phyloP scores from a whole-genome alignment of 202 grass and related monocot species.

The Panicum virgatum region DNA sequence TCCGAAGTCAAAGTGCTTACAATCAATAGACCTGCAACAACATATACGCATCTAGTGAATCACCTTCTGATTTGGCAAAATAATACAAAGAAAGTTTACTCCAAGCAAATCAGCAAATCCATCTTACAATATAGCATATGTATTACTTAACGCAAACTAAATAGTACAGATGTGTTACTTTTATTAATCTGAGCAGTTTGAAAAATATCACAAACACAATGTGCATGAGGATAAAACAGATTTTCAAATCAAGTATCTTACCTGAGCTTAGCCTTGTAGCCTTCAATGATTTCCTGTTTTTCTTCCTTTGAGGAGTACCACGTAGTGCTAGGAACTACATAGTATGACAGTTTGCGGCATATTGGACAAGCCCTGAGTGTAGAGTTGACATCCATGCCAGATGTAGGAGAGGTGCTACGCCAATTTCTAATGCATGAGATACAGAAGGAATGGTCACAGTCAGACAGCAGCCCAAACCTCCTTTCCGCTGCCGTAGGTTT shows the following conservation, averaged over 20 bases:
- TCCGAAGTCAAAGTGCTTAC: constrained; percentile 94
- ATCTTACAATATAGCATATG: neutral
- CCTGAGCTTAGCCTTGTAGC: constrained; percentile 89
- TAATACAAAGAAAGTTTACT: neutral
- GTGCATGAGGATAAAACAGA: neutral
- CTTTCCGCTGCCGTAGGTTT: constrained; percentile 68
- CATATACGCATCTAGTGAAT: constrained; percentile 34
- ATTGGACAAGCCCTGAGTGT: constrained; percentile 85
- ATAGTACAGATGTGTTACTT: neutral
- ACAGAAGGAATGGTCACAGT: constrained; percentile 92
- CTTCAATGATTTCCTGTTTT: constrained; percentile 79
- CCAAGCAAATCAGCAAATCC: neutral
- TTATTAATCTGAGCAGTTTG: constrained; percentile 1
- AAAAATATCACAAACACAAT: neutral
- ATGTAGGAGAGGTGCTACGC: constrained; percentile 75
- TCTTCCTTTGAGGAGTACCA: constrained; percentile 88
- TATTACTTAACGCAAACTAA: neutral
- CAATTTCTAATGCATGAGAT: constrained; percentile 91
- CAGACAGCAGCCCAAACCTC: constrained; percentile 82
- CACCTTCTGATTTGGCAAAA: constrained; percentile 3
- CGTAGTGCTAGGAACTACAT: constrained; percentile 76
- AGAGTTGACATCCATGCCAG: constrained; percentile 78
- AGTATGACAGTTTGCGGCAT: constrained; percentile 72
- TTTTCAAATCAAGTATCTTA: constrained; percentile 46
- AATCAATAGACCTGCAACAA: constrained; percentile 76